Conservation (phyloP, 225 moss, liverwort and hornwort genomes). For the Anthoceros angustus region DNA sequence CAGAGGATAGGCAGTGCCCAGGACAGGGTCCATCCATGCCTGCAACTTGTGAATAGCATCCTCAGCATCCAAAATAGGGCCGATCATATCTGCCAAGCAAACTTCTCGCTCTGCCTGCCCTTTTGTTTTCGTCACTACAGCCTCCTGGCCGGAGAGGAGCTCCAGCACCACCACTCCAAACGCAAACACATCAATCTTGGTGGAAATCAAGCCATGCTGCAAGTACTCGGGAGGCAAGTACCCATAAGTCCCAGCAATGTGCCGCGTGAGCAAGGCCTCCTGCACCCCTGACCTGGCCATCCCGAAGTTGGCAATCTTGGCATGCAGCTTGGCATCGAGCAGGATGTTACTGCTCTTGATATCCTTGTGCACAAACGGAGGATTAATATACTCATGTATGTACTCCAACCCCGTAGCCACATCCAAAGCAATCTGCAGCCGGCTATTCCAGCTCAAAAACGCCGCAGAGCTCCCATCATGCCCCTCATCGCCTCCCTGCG, state of each 20-base stretch:
- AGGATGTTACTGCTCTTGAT: conserved; percentile 69
- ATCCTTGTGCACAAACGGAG: conserved; percentile 67
- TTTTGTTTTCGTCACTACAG: conserved; percentile 36
- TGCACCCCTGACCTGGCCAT: conserved; percentile 39
- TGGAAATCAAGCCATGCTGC: conserved; percentile 47
- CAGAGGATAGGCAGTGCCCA: conserved; percentile 36
- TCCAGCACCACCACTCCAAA: conserved; percentile 75
- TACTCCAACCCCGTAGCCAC: conserved; percentile 65
- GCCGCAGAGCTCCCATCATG: conserved; percentile 19
- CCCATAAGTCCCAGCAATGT: conserved; percentile 66
- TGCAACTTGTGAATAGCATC: conserved; percentile 25
- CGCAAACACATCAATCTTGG: conserved; percentile 59
- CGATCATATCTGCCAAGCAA: conserved; percentile 26
- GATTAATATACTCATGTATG: conserved; percentile 63
- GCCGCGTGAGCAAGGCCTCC: conserved; percentile 37
- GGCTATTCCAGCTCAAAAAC: conserved; percentile 41
- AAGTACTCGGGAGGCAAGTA: conserved; percentile 84
- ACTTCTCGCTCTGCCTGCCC: conserved; percentile 21
- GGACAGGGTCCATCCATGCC: conserved; percentile 45
- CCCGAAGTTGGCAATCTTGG: conserved; percentile 68
- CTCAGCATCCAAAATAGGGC: conserved; percentile 27
- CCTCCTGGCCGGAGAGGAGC: conserved; percentile 68
- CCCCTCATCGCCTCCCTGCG: conserved; percentile 4
- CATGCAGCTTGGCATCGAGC: conserved; percentile 46
- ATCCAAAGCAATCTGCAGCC: conserved; percentile 58